These are phyloP conservation scores for Naganishia sp. DNA, from an alignment of 1,284 basidiomycete species.

Conservation along the genomic window DNA sequence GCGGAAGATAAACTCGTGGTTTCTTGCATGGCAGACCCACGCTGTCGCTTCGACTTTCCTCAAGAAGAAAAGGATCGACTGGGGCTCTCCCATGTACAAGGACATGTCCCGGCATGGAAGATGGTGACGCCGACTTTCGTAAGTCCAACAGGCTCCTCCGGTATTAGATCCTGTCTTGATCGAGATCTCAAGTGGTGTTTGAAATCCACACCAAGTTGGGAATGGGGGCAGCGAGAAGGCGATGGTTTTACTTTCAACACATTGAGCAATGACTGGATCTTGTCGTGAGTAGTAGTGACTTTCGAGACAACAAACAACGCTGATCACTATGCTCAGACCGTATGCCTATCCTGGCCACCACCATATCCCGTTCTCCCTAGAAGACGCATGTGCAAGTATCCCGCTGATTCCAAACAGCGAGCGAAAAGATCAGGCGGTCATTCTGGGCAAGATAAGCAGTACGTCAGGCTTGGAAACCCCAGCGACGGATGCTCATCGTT, in stretches of 20 bases:
- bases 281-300: neutral
- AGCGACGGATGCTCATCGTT: neutral
- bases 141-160: neutral
- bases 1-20: neutral
- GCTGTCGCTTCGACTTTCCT: slow-evolving; percentile 9
- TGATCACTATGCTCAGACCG: neutral
- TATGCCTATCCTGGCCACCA: slow-evolving; percentile 19
- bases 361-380: slow-evolving; percentile 20
- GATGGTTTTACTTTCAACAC: slow-evolving; percentile 17
- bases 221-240: slow-evolving; percentile 6
- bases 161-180: neutral
- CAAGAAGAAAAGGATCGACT: neutral
- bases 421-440: slow-evolving; percentile 16
- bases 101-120: slow-evolving; percentile 11
- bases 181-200: slow-evolving; percentile 9
- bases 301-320: neutral
- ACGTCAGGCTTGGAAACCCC: neutral
- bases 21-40: slow-evolving; percentile 23
- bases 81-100: neutral
- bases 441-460: slow-evolving; percentile 12
- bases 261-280: slow-evolving; percentile 15
- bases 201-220: neutral
- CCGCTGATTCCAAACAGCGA: slow-evolving; percentile 1
- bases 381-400: slow-evolving; percentile 3
- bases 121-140: slow-evolving; percentile 21